These are phyloP conservation scores for Lepidium didymum DNA, from an alignment of 345 rosid species.

Conservation along the genomic window DNA sequence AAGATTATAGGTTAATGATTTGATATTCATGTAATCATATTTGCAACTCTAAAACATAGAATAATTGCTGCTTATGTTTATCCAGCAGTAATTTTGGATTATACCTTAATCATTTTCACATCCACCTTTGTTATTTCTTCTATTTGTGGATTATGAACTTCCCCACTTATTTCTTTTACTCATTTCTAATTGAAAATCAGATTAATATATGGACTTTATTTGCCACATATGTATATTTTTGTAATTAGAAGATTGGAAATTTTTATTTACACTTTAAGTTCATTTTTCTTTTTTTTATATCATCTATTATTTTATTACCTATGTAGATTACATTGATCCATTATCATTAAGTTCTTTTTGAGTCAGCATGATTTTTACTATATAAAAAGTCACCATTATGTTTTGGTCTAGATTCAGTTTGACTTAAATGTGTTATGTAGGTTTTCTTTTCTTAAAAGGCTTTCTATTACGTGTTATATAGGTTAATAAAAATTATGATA, in stretches of 20 bases:
- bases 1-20: constrained; percentile 5
- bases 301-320: no score
- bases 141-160: not conserved
- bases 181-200: not conserved
- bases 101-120: constrained; percentile 19
- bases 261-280: not conserved
- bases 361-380: not conserved
- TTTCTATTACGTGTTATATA: not conserved
- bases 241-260: not conserved
- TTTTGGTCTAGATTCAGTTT: not conserved
- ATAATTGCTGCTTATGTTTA: not conserved
- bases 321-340: no score
- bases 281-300: no score
- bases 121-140: not conserved
- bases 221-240: not conserved
- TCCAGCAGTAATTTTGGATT: constrained; percentile 20
- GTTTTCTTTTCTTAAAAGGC: not conserved
- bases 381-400: not conserved
- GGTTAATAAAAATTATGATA: not conserved
- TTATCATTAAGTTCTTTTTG: no score
- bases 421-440: not conserved
- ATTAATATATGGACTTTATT: not conserved
- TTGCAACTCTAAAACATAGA: not conserved
- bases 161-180: not conserved
- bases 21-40: constrained; percentile 12